A percentile compares a stretch with the other conserved stretches of the same genome.
Evolutionary conservation across 192 early-diverging fungal genomes (phyloP).

Genomic region (Coemansia sp.): DNA sequence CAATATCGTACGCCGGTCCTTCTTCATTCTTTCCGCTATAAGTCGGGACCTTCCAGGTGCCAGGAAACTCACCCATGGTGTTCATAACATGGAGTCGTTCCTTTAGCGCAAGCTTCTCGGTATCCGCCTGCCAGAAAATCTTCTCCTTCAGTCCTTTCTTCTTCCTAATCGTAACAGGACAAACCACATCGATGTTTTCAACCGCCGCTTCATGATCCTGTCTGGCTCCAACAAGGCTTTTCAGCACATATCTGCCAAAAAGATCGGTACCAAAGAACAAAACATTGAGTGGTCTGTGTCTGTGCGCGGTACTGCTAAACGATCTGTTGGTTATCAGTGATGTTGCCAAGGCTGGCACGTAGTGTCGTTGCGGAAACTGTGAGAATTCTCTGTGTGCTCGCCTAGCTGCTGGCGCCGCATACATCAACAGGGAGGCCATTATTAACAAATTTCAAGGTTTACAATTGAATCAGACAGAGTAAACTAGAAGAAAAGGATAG

Average conservation of each 20-base stretch:
- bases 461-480: too few relatives aligned
- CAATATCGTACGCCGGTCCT: slow-evolving; percentile 66
- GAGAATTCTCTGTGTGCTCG: too few relatives aligned
- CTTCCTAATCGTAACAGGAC: slow-evolving; percentile 12
- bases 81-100: slow-evolving; percentile 6
- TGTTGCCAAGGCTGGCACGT: too few relatives aligned
- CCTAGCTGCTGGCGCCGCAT: too few relatives aligned
- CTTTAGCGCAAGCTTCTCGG: slow-evolving; percentile 8
- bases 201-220: slow-evolving; percentile 29
- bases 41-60: slow-evolving; percentile 15
- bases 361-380: too few relatives aligned
- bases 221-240: slow-evolving; percentile 56
- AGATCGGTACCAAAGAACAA: slow-evolving; percentile 90
- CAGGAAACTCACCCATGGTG: not conserved
- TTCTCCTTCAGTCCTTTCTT: slow-evolving; percentile 13
- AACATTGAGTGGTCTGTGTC: slow-evolving; percentile 36
- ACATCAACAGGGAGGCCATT: too few relatives aligned
- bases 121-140: slow-evolving; percentile 15
- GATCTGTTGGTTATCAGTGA: not conserved
- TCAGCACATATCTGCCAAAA: slow-evolving; percentile 68
- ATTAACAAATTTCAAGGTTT: too few relatives aligned
- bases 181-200: slow-evolving; percentile 18
- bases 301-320: not conserved
- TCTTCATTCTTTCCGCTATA: not conserved
- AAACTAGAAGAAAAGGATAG: too few relatives aligned